Conservation (phyloP, 345 rosid species). For the Camelina hispida region DNA sequence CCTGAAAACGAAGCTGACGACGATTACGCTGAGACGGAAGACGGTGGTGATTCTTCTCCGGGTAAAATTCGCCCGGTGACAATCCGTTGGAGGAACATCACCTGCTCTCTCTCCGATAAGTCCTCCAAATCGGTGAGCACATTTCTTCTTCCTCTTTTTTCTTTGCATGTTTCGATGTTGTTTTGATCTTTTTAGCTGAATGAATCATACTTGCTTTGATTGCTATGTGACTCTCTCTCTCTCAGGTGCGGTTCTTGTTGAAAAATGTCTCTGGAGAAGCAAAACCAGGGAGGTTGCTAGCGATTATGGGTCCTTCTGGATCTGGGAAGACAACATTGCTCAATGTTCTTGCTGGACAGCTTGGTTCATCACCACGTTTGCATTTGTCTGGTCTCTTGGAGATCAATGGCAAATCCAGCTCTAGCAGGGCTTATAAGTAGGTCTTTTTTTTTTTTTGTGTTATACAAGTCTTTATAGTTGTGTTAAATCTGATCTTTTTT, state of each 20-base stretch:
- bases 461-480: neutral
- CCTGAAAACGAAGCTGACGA: constrained; percentile 55
- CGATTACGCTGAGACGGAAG: constrained; percentile 42
- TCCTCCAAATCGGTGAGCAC: constrained; percentile 70
- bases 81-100: constrained; percentile 82
- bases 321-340: constrained; percentile 98
- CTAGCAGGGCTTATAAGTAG: constrained; percentile 75
- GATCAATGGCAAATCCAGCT: constrained; percentile 73
- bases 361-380: constrained; percentile 64
- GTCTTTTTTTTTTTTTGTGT: neutral
- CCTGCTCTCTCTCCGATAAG: constrained; percentile 84
- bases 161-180: constrained; percentile 26
- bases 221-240: constrained; percentile 15
- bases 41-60: constrained; percentile 52
- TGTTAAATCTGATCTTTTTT: constrained; percentile 20
- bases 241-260: constrained; percentile 82
- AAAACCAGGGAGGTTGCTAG: constrained; percentile 88
- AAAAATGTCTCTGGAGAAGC: constrained; percentile 92
- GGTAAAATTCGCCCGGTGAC: constrained; percentile 73
- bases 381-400: constrained; percentile 92
- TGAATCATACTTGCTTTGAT: constrained; percentile 24
- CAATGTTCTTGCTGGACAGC: constrained; percentile 89
- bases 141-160: neutral
- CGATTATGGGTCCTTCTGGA: constrained; percentile 97
- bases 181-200: constrained; percentile 17